phyloP scores from a whole-genome alignment of 164 flowering plant species.

The Magnolia kwangsiensis region DNA sequence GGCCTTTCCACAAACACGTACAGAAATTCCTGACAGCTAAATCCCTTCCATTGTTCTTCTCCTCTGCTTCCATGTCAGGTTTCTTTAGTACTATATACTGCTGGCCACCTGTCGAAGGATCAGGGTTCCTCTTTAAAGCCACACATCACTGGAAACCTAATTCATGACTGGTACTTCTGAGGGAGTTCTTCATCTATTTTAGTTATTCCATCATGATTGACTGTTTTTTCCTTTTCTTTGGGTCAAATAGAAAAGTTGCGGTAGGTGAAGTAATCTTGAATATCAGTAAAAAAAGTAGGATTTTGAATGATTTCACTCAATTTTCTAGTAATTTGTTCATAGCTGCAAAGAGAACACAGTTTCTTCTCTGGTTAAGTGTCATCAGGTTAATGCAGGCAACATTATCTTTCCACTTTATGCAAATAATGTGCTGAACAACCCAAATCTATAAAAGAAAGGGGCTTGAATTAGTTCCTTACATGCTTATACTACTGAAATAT shows the following conservation, averaged over 20 bases:
- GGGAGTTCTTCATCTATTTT: not conserved
- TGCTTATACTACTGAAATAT: not conserved
- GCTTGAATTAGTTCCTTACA: not conserved
- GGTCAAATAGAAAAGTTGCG: not conserved
- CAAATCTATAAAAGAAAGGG: not conserved
- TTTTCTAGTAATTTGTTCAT: not conserved
- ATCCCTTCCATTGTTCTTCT: not conserved
- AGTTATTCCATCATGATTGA: not conserved
- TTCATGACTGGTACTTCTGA: conserved; percentile 67
- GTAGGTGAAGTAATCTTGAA: not conserved
- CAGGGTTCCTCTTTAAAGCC: conserved; percentile 74
- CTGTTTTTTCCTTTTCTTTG: not conserved
- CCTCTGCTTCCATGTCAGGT: conserved; percentile 35
- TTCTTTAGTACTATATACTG: conserved; percentile 48
- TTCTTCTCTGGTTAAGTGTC: not conserved
- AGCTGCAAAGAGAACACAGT: not conserved
- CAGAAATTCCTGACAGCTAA: not conserved
- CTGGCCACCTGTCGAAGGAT: conserved; percentile 54
- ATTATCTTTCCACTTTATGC: too few species aligned
- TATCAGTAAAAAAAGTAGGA: not conserved
- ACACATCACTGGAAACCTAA: conserved; percentile 63
- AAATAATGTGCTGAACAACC: not conserved
- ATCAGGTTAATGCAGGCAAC: not conserved
- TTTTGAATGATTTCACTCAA: not conserved
- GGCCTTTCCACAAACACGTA: not conserved